These are phyloP conservation scores for Tulasnella sp. DNA, from an alignment of 768 basidiomycete species.

Conservation along the genomic window DNA sequence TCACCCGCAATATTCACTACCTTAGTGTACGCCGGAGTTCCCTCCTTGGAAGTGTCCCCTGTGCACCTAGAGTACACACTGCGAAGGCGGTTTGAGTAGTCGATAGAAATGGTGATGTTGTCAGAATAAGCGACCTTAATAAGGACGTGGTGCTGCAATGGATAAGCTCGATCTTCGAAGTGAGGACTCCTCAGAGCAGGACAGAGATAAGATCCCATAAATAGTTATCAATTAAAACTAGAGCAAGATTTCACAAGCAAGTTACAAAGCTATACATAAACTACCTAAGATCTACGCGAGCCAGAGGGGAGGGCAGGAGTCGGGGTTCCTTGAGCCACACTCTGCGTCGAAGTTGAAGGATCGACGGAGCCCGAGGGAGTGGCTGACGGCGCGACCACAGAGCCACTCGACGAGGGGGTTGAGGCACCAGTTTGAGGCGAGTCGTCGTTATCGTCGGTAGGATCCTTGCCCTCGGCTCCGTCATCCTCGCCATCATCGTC, in stretches of 20 bases:
- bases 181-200: neutral
- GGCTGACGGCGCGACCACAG: too few relatives aligned
- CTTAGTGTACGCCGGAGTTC: too few relatives aligned
- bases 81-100: too few relatives aligned
- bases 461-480: neutral
- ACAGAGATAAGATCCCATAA: neutral
- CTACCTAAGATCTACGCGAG: slow-evolving; percentile 3
- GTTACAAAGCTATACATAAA: neutral
- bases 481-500: neutral
- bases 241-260: neutral
- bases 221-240: neutral
- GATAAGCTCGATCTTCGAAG: neutral
- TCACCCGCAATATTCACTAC: too few relatives aligned
- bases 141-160: neutral
- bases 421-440: too few relatives aligned
- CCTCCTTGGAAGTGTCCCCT: too few relatives aligned
- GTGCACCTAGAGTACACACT: too few relatives aligned
- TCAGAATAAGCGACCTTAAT: too few relatives aligned
- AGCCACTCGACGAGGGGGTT: too few relatives aligned
- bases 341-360: neutral
- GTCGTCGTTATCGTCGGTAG: neutral
- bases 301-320: neutral
- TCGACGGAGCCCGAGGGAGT: neutral
- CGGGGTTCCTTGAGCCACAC: neutral
- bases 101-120: too few relatives aligned